Evolutionary conservation across 2,329 filamentous ascomycete species (phyloP).

Genomic region (Grosmannia clavigera): DNA sequence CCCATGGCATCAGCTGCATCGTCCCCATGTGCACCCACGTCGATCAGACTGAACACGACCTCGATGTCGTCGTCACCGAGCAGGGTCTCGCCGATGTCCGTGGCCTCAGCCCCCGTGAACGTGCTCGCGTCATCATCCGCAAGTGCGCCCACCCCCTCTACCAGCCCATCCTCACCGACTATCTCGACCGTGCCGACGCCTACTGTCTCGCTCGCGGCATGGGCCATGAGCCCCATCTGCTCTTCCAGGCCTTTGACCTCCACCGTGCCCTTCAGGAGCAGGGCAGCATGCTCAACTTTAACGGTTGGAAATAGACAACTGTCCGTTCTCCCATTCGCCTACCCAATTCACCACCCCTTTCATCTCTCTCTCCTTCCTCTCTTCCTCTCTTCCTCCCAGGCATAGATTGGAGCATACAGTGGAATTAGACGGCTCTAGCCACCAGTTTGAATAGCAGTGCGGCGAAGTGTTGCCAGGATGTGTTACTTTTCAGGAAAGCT

Average conservation of each 20-base stretch:
- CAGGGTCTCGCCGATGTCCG: conserved; percentile 74
- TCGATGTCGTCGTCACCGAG: conserved; percentile 73
- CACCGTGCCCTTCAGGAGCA: conserved; percentile 71
- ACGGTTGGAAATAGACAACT: conserved; percentile 1
- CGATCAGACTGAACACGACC: conserved; percentile 86
- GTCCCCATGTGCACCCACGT: conserved; percentile 91
- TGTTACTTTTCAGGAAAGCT: neutral
- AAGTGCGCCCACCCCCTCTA: conserved; percentile 82
- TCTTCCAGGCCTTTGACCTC: conserved; percentile 82
- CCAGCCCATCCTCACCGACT: conserved; percentile 66
- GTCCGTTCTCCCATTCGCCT: neutral
- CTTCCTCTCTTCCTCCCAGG: neutral
- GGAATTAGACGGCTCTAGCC: neutral
- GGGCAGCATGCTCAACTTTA: conserved; percentile 66
- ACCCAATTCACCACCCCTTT: neutral
- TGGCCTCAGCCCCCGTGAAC: conserved; percentile 65
- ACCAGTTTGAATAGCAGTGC: neutral
- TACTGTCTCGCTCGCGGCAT: conserved; percentile 77
- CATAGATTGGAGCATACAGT: neutral
- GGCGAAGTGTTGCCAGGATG: neutral
- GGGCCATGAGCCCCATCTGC: conserved; percentile 80
- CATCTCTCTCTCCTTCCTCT: neutral
- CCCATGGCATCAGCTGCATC: conserved; percentile 71
- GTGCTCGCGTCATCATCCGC: conserved; percentile 73
- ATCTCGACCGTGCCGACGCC: conserved; percentile 75